Base-by-base conservation (phyloP, 1,139 yeast genomes). In the Trichomonascaceae sp. region DNA sequence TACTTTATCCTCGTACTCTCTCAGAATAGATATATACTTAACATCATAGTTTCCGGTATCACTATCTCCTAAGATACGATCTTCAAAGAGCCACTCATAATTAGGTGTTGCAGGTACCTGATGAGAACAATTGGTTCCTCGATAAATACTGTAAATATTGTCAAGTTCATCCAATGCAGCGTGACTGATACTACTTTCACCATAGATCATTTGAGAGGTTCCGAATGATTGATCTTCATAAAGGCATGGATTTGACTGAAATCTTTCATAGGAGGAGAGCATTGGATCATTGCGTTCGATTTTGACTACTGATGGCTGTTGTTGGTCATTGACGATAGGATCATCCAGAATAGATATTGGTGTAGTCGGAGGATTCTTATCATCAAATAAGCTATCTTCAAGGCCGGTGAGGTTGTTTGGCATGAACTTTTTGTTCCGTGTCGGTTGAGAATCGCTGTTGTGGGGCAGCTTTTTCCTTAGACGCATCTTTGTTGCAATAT, bases 11-110 rank as follows among this genome's bases (percentile, higher is more conserved):
- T 48, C 50, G 20, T 52, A 51, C 36, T 46, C 50, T 22, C 50
- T 51, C 22, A 47, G 17, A n/a, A 52, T 39, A 30, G 43, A 17
- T 8, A 63, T 51, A 54, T 61, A 65, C 44, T 59, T 55, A 22
- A 58, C 52, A 51, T 66, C 66, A 45, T 63, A 64, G 45, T 64
- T 55, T 38, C 24, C 49, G 18, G 45, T 32, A 15, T 45, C 39
- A 50, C 46, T 49, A 46, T 51, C 53, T 30, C 50, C 54, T 27
- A 53, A 54, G 41, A 51, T 57, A 2, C 53, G 38, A 49, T 64
- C 66, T 49, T 66, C 67, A 50, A 66, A 66, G 55, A 66, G 61
- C 70, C 70, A 66, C 22, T 51, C 55, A 48, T 58, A 66, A 18
- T 49, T 48, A 15, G 50, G 45, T 5, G 45, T 20, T 6, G 30